Evolutionary conservation across 768 basidiomycete species (phyloP).

Genomic region (Termitomyces eurrhizus): DNA sequence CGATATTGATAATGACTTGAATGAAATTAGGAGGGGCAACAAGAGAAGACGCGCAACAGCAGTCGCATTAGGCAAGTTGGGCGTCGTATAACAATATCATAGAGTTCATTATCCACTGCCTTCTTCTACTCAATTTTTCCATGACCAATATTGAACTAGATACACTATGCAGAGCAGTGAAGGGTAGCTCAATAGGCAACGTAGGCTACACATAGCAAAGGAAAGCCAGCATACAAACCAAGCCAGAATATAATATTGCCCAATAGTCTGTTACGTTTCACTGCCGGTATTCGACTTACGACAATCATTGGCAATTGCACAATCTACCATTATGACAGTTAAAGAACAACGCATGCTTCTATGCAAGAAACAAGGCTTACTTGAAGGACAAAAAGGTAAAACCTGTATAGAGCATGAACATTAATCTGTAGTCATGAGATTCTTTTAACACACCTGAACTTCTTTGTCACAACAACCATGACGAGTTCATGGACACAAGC

Average conservation of each 20-base stretch:
- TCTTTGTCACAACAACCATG: constrained; percentile 93
- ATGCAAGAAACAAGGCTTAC: constrained; percentile 25
- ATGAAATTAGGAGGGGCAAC: constrained; percentile 73
- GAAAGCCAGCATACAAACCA: constrained; percentile 89
- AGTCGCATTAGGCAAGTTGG: constrained; percentile 22
- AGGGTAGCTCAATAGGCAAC: constrained; percentile 34
- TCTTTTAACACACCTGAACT: constrained; percentile 63
- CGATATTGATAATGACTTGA: constrained; percentile 73
- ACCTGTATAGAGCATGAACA: constrained; percentile 34
- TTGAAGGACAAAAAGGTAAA: constrained; percentile 83
- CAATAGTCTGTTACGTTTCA: constrained; percentile 78
- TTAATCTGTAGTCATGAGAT: background rate
- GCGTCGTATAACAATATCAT: constrained; percentile 3
- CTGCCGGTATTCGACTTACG: constrained; percentile 67
- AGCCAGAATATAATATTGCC: constrained; percentile 92
- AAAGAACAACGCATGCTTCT: background rate
- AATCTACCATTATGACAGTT: constrained; percentile 42
- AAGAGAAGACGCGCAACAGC: constrained; percentile 50
- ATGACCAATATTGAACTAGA: background rate
- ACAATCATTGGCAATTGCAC: constrained; percentile 91
- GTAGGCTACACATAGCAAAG: constrained; percentile 79
- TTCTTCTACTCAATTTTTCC: background rate
- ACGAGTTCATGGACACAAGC: constrained; percentile 92
- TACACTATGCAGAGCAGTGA: background rate
- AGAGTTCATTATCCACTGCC: background rate